Percentiles rank a stretch among this genome's conserved stretches.
These are phyloP conservation scores for Ballota nigra DNA, from an alignment of 257 asterid genomes.

Conservation along the genomic window DNA sequence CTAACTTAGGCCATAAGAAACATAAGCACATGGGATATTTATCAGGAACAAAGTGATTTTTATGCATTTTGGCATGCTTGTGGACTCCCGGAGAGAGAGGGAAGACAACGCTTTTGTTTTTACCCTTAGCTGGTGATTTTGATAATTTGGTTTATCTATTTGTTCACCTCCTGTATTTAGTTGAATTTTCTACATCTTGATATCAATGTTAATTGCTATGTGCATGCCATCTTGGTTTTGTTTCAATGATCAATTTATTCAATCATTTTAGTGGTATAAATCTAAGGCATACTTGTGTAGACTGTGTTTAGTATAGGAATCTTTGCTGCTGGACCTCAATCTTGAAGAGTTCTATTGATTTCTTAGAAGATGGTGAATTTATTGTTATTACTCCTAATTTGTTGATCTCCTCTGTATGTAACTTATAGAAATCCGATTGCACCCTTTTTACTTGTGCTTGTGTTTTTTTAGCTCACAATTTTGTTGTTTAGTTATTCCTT, in stretches of 20 bases:
- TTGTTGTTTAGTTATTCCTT: background rate
- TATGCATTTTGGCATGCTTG: background rate
- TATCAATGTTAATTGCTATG: background rate
- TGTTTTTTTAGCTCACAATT: no score
- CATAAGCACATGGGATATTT: no score
- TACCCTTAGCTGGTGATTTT: background rate
- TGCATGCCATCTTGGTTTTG: background rate
- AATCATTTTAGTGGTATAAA: background rate
- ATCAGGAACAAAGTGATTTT: no score
- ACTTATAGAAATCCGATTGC: background rate
- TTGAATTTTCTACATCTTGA: background rate
- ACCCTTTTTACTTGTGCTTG: background rate
- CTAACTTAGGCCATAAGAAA: no score
- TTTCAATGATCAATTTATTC: background rate
- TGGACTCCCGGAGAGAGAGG: background rate
- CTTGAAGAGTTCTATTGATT: background rate
- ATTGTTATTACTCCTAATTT: background rate
- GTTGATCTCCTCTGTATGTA: background rate
- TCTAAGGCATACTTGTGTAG: background rate
- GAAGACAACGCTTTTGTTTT: background rate
- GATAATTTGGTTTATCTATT: background rate
- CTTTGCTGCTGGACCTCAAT: background rate
- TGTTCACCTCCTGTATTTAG: background rate
- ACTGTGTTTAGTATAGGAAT: background rate
- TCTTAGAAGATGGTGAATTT: background rate